Evolutionary conservation across 192 early-diverging fungal species (phyloP).

Genomic region (Gaertneriomyces semiglobifer): DNA sequence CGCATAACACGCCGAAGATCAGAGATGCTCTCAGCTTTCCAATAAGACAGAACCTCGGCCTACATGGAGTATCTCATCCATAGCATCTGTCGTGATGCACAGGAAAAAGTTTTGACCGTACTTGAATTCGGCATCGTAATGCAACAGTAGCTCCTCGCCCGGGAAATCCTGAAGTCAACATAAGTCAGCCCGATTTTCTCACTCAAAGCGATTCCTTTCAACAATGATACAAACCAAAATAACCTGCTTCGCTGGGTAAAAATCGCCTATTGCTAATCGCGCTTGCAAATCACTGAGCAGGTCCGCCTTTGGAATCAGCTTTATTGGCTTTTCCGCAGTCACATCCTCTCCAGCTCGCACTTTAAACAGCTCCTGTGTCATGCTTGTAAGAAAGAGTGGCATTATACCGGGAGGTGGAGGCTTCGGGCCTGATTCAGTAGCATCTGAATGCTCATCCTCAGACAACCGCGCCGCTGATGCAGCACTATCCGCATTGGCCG

Average conservation of each 20-base stretch:
- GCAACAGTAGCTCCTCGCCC: conserved; percentile 53
- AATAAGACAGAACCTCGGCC: conserved; percentile 7
- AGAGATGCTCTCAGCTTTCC: neutral
- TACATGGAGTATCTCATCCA: conserved; percentile 45
- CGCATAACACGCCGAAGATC: neutral
- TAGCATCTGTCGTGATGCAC: conserved; percentile 38
- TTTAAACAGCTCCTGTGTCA: conserved; percentile 57
- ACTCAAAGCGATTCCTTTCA: neutral
- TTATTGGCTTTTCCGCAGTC: conserved; percentile 43
- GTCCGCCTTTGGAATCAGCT: conserved; percentile 58
- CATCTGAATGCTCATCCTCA: neutral
- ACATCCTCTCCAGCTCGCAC: conserved; percentile 51
- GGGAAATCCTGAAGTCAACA: conserved; percentile 48
- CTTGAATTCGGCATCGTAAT: conserved; percentile 50
- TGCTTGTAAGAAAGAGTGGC: conserved; percentile 52
- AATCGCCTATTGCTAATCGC: conserved; percentile 53
- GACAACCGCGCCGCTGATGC: neutral
- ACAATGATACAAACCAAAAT: conserved; percentile 38
- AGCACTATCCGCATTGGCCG: neutral
- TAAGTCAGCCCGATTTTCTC: neutral
- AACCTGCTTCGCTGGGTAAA: conserved; percentile 47
- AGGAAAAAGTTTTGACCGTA: conserved; percentile 63
- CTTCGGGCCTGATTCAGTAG: conserved; percentile 6
- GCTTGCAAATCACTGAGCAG: conserved; percentile 52
- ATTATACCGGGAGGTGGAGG: conserved; percentile 35